Evolutionary conservation across 2,329 filamentous ascomycete species (phyloP).

Genomic region (Anisogramma anomala): DNA sequence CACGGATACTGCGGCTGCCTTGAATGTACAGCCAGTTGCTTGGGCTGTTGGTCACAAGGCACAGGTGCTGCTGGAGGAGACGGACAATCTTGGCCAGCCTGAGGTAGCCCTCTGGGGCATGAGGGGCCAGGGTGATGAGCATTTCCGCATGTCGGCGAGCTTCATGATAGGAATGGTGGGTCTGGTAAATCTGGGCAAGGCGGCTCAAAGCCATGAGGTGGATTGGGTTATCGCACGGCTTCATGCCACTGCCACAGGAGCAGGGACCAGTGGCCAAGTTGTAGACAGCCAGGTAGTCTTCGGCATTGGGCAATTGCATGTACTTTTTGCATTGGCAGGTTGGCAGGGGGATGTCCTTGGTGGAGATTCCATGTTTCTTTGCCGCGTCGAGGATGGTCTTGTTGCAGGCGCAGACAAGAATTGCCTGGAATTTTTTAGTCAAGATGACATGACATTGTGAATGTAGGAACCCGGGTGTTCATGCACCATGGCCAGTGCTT

Average conservation of each 20-base stretch:
- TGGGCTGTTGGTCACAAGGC: not conserved
- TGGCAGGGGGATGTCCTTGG: conserved; percentile 4
- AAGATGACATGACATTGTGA: no score
- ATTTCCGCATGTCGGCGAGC: conserved; percentile 6
- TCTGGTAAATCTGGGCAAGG: conserved; percentile 1
- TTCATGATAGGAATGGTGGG: not conserved
- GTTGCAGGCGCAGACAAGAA: conserved; percentile 9
- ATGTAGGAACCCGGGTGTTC: no score
- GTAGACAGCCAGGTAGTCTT: conserved; percentile 1
- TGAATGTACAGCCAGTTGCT: conserved; percentile 9
- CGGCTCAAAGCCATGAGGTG: conserved; percentile 7
- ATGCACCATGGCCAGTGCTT: no score
- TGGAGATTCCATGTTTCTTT: not conserved
- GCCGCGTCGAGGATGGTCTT: not conserved
- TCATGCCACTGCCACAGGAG: not conserved
- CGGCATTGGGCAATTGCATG: not conserved
- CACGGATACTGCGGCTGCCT: conserved; percentile 4
- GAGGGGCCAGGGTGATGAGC: conserved; percentile 8
- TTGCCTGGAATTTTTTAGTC: not conserved
- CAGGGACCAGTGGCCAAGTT: conserved; percentile 2
- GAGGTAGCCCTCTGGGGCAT: conserved; percentile 11
- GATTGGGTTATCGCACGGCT: conserved; percentile 8
- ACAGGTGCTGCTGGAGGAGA: not conserved
- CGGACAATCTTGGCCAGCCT: conserved; percentile 10
- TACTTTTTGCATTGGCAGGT: conserved; percentile 12